These are phyloP conservation scores for Aspergillus hancockii DNA, from an alignment of 495 filamentous ascomycete genomes.

Conservation along the genomic window DNA sequence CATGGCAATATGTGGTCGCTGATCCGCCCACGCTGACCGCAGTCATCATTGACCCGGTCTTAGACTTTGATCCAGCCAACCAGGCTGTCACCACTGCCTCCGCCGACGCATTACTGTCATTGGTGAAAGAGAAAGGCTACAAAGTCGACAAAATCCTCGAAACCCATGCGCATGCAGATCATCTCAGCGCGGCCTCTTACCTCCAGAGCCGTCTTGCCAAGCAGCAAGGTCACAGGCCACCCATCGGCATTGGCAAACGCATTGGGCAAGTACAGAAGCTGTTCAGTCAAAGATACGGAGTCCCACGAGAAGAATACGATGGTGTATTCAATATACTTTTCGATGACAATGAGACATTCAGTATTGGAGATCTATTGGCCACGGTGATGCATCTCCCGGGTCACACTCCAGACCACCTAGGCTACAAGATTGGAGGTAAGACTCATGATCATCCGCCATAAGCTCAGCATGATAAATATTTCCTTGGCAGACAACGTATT, in stretches of 20 bases:
- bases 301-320: constrained; percentile 35
- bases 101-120: constrained; percentile 43
- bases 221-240: constrained; percentile 21
- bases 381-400: constrained; percentile 52
- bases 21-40: constrained; percentile 44
- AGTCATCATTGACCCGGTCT: constrained; percentile 56
- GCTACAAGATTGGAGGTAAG: constrained; percentile 48
- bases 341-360: constrained; percentile 48
- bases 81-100: constrained; percentile 41
- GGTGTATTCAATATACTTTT: constrained; percentile 50
- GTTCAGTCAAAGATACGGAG: constrained; percentile 45
- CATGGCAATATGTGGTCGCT: constrained; percentile 58
- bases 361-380: constrained; percentile 42
- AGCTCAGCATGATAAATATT: not conserved
- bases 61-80: constrained; percentile 48
- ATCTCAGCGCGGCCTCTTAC: constrained; percentile 54
- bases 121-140: constrained; percentile 40
- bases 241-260: constrained; percentile 50
- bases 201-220: constrained; percentile 33
- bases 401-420: constrained; percentile 58
- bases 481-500: constrained; percentile 46
- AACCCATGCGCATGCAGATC: constrained; percentile 59
- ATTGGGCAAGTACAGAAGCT: constrained; percentile 45
- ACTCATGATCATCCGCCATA: not conserved
- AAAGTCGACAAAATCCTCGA: constrained; percentile 47